Percentiles rank a stretch among this genome's conserved stretches.
Evolutionary conservation across 169 alveolate species (phyloP).

Genomic region (Babesia ovis): DNA sequence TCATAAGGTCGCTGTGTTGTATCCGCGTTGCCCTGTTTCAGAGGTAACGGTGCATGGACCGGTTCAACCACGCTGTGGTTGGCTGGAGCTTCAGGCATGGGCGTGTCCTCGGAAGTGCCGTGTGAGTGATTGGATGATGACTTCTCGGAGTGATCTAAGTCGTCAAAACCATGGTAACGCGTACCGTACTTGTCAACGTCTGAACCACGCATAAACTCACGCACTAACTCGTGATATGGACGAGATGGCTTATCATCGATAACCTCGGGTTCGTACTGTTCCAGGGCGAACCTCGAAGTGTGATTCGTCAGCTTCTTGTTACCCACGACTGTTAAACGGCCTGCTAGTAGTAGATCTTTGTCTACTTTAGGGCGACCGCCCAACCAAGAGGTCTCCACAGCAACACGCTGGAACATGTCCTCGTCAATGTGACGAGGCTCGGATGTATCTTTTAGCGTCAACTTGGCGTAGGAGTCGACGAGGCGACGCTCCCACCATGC

Average conservation of each 20-base stretch:
- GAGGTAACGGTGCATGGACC: neutral
- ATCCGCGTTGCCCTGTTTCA: neutral
- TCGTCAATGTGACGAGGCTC: conserved; percentile 1
- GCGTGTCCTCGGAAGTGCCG: neutral
- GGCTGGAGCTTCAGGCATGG: neutral
- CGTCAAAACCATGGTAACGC: conserved; percentile 35
- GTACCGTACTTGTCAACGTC: conserved; percentile 29
- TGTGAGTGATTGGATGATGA: neutral
- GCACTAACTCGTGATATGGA: conserved; percentile 20
- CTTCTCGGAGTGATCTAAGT: neutral
- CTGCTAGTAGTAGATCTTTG: neutral
- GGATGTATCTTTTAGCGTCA: conserved; percentile 6
- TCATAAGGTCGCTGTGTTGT: neutral
- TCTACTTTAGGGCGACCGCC: conserved; percentile 19
- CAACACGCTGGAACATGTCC: conserved; percentile 15
- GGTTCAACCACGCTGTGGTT: neutral
- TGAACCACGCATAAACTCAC: conserved; percentile 39
- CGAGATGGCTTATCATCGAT: neutral
- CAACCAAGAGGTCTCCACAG: conserved; percentile 7
- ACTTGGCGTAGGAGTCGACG: conserved; percentile 26
- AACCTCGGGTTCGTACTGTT: neutral
- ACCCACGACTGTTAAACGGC: conserved; percentile 9
- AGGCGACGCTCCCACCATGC: conserved; percentile 66
- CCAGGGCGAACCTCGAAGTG: conserved; percentile 15
- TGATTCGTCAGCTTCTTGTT: neutral